Percentiles rank a stretch among this genome's conserved stretches.
Evolutionary conservation across 495 filamentous ascomycete genomes (phyloP).

Genomic region (Penicillium parvum): DNA sequence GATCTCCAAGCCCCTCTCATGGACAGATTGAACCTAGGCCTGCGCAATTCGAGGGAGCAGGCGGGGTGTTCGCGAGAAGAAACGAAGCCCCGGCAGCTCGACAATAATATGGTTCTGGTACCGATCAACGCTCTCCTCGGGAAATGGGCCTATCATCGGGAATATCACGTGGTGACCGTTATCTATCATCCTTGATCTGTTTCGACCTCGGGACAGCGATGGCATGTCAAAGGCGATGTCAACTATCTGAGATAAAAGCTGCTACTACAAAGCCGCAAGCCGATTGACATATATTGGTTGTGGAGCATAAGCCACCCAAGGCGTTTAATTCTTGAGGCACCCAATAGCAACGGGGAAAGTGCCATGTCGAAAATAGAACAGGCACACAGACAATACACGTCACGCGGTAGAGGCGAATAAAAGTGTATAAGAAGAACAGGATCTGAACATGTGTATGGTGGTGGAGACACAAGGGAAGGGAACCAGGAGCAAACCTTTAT

Average conservation of each 20-base stretch:
- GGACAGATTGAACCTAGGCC: constrained; percentile 16
- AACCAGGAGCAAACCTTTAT: constrained; percentile 3
- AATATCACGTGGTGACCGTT: constrained; percentile 21
- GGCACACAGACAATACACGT: constrained; percentile 6
- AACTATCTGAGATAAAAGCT: no score
- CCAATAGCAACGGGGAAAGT: background rate
- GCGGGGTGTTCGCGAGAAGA: constrained; percentile 16
- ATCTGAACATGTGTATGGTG: constrained; percentile 1
- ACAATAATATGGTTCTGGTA: constrained; percentile 12
- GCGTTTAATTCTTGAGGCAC: constrained; percentile 9
- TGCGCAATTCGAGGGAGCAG: constrained; percentile 16
- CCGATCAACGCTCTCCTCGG: constrained; percentile 23
- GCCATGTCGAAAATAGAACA: background rate
- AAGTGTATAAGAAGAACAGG: background rate
- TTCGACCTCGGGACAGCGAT: no score
- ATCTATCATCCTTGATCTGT: no score
- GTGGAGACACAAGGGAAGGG: constrained; percentile 11
- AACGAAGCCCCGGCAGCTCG: constrained; percentile 23
- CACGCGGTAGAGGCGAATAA: background rate
- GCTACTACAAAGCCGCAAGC: background rate
- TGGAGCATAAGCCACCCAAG: background rate
- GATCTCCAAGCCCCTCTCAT: constrained; percentile 24
- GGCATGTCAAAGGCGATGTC: no score
- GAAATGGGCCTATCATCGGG: constrained; percentile 16
- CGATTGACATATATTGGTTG: constrained; percentile 1